phyloP scores from a whole-genome alignment of 1,284 basidiomycete genomes.

The Rhodotorula sp. region DNA sequence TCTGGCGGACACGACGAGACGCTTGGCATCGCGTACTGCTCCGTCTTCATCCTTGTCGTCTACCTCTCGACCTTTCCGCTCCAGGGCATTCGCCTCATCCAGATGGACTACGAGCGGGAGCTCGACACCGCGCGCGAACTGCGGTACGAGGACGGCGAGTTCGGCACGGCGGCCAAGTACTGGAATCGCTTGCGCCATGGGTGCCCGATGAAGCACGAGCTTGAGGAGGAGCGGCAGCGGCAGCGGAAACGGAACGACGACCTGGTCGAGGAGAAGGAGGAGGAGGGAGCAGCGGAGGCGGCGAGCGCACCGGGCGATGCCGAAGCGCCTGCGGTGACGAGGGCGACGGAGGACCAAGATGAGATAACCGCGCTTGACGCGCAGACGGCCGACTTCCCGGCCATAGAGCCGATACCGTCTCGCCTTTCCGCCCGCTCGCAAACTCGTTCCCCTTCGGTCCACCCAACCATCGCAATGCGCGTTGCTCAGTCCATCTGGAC shows the following conservation, averaged over 20 bases:
- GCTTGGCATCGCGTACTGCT: slow-evolving; percentile 59
- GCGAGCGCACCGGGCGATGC: not conserved
- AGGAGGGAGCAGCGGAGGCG: not conserved
- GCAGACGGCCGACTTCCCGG: slow-evolving; percentile 2
- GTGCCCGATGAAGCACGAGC: slow-evolving; percentile 55
- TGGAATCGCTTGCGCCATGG: slow-evolving; percentile 10
- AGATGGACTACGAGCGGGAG: slow-evolving; percentile 17
- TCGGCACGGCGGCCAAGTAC: slow-evolving; percentile 52
- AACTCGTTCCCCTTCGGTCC: not conserved
- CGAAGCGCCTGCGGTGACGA: not conserved
- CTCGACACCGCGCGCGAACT: slow-evolving; percentile 48
- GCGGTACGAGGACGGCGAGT: slow-evolving; percentile 66
- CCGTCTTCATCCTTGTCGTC: slow-evolving; percentile 53
- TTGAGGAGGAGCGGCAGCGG: slow-evolving; percentile 24
- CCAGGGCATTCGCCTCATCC: slow-evolving; percentile 7
- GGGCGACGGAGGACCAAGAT: not conserved
- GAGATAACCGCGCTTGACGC: slow-evolving; percentile 29
- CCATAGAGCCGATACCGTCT: slow-evolving; percentile 15
- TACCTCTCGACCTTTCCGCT: slow-evolving; percentile 49
- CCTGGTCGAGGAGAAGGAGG: not conserved
- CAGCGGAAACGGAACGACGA: not conserved
- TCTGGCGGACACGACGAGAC: slow-evolving; percentile 14
- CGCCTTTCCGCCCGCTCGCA: not conserved
- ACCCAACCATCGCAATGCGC: slow-evolving; percentile 45
- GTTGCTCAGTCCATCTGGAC: slow-evolving; percentile 48